Percentiles rank a stretch among this genome's conserved stretches.
phyloP scores from a whole-genome alignment of 2,329 filamentous ascomycete species.

The Penicillium verrucosum region DNA sequence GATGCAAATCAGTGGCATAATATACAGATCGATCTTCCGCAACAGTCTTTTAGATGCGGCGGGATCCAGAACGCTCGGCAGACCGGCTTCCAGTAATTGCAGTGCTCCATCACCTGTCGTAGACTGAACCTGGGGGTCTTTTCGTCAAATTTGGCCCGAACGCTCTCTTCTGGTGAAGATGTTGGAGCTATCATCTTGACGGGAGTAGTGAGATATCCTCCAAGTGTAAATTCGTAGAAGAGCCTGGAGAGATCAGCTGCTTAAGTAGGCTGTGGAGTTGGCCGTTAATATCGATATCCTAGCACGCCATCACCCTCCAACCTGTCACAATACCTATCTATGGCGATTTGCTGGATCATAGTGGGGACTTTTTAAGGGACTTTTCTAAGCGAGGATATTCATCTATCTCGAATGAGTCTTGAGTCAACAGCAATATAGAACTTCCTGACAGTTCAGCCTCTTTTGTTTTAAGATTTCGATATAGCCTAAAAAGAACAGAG shows the following conservation, averaged over 20 bases:
- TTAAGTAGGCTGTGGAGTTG: background rate
- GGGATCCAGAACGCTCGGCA: slow-evolving; percentile 1
- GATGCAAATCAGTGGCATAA: slow-evolving; percentile 32
- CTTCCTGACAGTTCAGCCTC: too few species aligned
- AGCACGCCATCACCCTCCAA: background rate
- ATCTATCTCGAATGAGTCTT: background rate
- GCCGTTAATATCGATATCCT: background rate
- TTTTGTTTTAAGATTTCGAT: too few species aligned
- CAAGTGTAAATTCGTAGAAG: background rate
- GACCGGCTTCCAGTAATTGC: slow-evolving; percentile 1
- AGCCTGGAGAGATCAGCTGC: background rate
- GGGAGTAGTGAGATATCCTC: background rate
- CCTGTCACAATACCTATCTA: background rate
- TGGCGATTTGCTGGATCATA: background rate
- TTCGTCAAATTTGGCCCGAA: background rate
- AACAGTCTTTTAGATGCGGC: slow-evolving; percentile 17
- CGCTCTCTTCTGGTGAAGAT: background rate
- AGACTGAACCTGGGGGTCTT: background rate
- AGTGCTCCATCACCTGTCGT: background rate
- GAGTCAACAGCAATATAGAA: background rate
- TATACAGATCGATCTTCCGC: slow-evolving; percentile 30
- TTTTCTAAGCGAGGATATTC: background rate
- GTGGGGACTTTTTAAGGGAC: background rate
- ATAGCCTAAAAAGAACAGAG: too few species aligned
- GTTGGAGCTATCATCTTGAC: background rate